phyloP scores from a whole-genome alignment of 1,284 basidiomycete species.

The Trametes polyzona region DNA sequence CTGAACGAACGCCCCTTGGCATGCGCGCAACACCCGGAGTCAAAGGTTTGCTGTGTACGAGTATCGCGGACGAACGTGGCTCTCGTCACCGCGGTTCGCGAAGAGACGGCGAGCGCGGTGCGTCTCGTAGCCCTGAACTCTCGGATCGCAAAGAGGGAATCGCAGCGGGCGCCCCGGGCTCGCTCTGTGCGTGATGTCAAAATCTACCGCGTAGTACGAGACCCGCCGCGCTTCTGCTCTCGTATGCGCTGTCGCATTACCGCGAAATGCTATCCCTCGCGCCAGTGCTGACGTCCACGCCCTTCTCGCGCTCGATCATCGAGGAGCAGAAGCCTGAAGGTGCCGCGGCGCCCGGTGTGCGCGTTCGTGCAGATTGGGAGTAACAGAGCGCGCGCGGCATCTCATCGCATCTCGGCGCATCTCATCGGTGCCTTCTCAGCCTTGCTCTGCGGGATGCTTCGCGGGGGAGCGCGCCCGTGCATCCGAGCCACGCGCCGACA shows the following conservation, averaged over 20 bases:
- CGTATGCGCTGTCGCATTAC: background rate
- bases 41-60: background rate
- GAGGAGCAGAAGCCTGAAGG: background rate
- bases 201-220: background rate
- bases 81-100: background rate
- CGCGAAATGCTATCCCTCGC: background rate
- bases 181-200: background rate
- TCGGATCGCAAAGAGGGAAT: background rate
- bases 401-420: background rate
- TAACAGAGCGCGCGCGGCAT: background rate
- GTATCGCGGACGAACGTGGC: background rate
- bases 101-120: background rate
- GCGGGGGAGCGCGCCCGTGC: conserved; percentile 10
- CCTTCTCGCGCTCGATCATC: conserved; percentile 1
- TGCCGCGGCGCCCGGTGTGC: background rate
- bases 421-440: background rate
- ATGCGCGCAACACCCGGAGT: background rate
- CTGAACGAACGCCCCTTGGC: background rate
- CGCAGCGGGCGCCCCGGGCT: background rate
- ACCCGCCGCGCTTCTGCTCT: background rate
- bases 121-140: background rate
- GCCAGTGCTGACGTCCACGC: background rate
- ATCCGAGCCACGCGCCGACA: conserved; percentile 1
- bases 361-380: background rate
- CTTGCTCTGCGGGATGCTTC: conserved; percentile 12